A percentile compares a stretch with the other conserved stretches of the same genome.
These are phyloP conservation scores for Carex pumila DNA, from an alignment of 176 grass and related monocot species.

Conservation along the genomic window DNA sequence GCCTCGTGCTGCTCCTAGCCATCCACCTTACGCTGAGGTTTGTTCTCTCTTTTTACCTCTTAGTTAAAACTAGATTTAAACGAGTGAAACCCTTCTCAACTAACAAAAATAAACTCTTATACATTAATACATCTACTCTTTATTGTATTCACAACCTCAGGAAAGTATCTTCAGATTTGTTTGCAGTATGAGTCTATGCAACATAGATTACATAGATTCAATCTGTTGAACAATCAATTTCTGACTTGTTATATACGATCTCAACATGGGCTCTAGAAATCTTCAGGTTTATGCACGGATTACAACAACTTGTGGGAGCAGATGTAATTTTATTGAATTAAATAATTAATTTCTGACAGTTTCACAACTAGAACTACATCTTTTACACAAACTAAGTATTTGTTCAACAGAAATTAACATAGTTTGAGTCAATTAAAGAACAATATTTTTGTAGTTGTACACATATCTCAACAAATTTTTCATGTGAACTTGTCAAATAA, in stretches of 20 bases:
- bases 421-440: background rate
- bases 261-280: background rate
- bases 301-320: background rate
- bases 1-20: conserved; percentile 14
- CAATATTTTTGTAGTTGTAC: background rate
- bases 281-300: background rate
- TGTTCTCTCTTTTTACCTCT: background rate
- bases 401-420: background rate
- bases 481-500: background rate
- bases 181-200: background rate
- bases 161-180: background rate
- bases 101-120: background rate
- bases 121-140: background rate
- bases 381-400: background rate
- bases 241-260: background rate
- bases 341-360: background rate
- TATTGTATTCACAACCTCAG: background rate
- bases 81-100: background rate
- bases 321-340: background rate
- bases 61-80: background rate
- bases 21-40: conserved; percentile 76
- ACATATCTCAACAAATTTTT: background rate
- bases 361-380: background rate
- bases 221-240: background rate
- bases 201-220: background rate